phyloP scores from a whole-genome alignment of 2,329 filamentous ascomycete genomes.

The Raffaelea albimanens region DNA sequence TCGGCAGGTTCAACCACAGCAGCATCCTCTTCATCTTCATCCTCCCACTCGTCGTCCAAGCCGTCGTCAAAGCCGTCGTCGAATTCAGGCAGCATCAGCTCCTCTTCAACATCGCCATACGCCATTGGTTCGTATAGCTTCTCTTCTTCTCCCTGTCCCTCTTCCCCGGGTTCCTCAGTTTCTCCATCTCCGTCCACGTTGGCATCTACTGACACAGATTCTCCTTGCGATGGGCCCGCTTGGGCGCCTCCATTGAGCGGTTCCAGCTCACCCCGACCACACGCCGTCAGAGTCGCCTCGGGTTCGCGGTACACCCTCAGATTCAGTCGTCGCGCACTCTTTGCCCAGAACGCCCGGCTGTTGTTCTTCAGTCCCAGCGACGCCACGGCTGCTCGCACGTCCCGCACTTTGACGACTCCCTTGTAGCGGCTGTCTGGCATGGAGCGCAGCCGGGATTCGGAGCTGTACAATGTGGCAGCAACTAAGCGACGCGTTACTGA shows the following conservation, averaged over 20 bases:
- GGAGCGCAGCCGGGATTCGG: slow-evolving; percentile 48
- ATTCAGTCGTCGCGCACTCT: slow-evolving; percentile 37
- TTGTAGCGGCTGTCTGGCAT: slow-evolving; percentile 32
- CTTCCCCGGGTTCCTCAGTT: slow-evolving; percentile 26
- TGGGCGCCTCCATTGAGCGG: too few relatives aligned
- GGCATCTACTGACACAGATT: too few relatives aligned
- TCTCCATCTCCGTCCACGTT: background rate
- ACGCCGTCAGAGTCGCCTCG: background rate
- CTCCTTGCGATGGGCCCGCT: too few relatives aligned
- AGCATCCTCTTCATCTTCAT: background rate
- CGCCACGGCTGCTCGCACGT: slow-evolving; percentile 39
- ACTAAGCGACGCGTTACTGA: slow-evolving; percentile 63
- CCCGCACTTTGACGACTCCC: slow-evolving; percentile 28
- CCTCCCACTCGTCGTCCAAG: background rate
- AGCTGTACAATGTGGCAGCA: slow-evolving; percentile 47
- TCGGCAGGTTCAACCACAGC: too few relatives aligned
- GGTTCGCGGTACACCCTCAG: slow-evolving; percentile 35
- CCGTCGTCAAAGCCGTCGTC: background rate
- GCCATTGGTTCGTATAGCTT: slow-evolving; percentile 1
- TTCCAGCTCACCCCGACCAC: too few relatives aligned
- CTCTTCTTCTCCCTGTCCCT: background rate
- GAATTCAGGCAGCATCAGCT: background rate
- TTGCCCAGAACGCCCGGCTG: slow-evolving; percentile 34
- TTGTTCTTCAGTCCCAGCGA: slow-evolving; percentile 34
- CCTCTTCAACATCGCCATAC: slow-evolving; percentile 7